A percentile compares a stretch with the other conserved stretches of the same genome.
These are phyloP conservation scores for Kwoniella pini DNA, from an alignment of 768 basidiomycete species.

Conservation along the genomic window DNA sequence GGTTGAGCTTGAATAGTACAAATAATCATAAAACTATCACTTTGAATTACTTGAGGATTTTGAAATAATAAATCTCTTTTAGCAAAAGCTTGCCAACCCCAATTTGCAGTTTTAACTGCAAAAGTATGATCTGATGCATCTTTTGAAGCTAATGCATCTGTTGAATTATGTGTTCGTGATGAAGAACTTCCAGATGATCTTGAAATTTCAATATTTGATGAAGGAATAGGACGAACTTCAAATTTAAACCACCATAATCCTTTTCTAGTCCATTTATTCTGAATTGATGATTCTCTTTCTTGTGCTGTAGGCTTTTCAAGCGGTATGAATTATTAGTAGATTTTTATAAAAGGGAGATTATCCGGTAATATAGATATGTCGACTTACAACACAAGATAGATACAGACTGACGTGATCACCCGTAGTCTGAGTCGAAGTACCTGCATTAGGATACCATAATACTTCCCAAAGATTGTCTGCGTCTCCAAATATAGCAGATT, in stretches of 20 bases:
- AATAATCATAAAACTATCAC: constrained; percentile 72
- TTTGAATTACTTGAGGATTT: constrained; percentile 54
- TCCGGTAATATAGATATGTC: not conserved
- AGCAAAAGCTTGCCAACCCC: constrained; percentile 83
- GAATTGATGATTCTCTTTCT: constrained; percentile 68
- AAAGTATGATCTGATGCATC: constrained; percentile 83
- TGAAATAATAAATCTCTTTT: constrained; percentile 70
- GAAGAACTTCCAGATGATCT: no score
- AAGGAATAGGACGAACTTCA: constrained; percentile 63
- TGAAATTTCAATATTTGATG: no score
- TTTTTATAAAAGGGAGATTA: not conserved
- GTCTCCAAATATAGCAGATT: constrained; percentile 63
- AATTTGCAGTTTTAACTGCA: constrained; percentile 76
- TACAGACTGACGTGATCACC: constrained; percentile 72
- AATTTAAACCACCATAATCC: constrained; percentile 84
- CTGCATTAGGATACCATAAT: constrained; percentile 81
- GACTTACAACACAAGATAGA: constrained; percentile 74
- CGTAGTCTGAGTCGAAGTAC: constrained; percentile 57
- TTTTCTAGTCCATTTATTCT: constrained; percentile 79
- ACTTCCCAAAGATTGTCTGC: constrained; percentile 60
- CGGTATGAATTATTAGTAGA: not conserved
- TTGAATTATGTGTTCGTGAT: no score
- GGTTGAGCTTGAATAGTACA: constrained; percentile 77
- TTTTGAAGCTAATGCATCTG: constrained; percentile 58
- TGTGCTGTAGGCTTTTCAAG: constrained; percentile 71